A percentile compares a stretch with the other conserved stretches of the same genome.
Conservation (phyloP, 352 stramenopile species). For the Globisporangium irregulare region DNA sequence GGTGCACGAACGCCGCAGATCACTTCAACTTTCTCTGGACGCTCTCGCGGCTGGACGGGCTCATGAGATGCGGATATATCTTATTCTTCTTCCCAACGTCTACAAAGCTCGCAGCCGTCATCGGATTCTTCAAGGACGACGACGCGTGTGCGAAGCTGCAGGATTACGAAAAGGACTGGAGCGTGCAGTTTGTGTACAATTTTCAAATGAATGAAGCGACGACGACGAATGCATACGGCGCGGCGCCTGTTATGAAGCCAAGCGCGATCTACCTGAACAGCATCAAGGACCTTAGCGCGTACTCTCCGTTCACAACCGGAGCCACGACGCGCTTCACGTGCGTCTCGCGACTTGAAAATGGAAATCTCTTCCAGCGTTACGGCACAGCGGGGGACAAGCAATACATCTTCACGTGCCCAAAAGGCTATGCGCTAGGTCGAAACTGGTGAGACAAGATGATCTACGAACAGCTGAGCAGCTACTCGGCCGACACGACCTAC, state of each 20-base stretch:
- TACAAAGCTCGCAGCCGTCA: background rate
- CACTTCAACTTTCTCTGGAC: background rate
- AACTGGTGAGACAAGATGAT: background rate
- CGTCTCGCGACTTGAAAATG: constrained; percentile 12
- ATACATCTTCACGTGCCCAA: constrained; percentile 22
- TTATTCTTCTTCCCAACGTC: background rate
- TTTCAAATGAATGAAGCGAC: constrained; percentile 16
- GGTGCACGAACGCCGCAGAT: background rate
- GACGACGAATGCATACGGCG: background rate
- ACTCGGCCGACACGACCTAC: background rate
- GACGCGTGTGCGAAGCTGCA: constrained; percentile 9
- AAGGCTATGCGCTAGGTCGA: constrained; percentile 17
- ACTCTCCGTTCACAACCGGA: constrained; percentile 1
- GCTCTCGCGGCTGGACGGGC: background rate
- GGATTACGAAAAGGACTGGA: background rate
- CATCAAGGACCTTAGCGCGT: background rate
- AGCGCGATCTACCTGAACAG: constrained; percentile 17
- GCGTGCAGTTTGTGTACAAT: constrained; percentile 13
- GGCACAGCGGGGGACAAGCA: background rate
- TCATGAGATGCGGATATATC: background rate
- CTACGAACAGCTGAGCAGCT: constrained; percentile 10
- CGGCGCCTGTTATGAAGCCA: background rate
- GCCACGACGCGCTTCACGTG: constrained; percentile 10
- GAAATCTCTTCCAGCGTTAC: constrained; percentile 15
- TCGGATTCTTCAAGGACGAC: constrained; percentile 14